Conservation (phyloP, 2,329 filamentous ascomycete species). For the Phialocephala subalpina region DNA sequence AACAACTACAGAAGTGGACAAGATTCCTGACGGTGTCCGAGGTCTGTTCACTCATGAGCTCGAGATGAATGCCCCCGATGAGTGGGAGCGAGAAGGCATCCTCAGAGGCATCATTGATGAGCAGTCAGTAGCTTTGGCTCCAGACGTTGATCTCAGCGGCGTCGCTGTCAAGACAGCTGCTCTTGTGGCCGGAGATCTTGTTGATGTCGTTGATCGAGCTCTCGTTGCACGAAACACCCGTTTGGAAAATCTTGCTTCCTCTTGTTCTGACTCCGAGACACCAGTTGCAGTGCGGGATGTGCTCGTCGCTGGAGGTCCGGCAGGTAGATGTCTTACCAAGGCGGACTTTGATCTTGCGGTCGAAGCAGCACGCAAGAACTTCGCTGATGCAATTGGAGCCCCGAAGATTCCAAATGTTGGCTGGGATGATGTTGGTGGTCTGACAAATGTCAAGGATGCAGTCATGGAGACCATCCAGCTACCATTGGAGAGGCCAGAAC, state of each 20-base stretch:
- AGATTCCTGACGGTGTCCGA: constrained; percentile 88
- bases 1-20: constrained; percentile 94
- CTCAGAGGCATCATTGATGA: constrained; percentile 80
- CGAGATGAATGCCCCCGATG: constrained; percentile 91
- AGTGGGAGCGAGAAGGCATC: constrained; percentile 89
- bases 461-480: constrained; percentile 96
- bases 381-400: constrained; percentile 95
- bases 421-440: constrained; percentile 94
- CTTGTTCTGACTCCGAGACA: constrained; percentile 49
- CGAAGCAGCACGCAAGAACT: constrained; percentile 95
- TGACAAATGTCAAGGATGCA: constrained; percentile 95
- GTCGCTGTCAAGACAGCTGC: constrained; percentile 96
- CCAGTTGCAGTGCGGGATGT: constrained; percentile 79
- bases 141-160: constrained; percentile 82
- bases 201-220: constrained; percentile 93
- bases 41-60: constrained; percentile 95
- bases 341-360: constrained; percentile 92
- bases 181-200: constrained; percentile 90
- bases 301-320: constrained; percentile 84
- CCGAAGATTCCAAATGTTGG: constrained; percentile 97
- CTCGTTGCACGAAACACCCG: constrained; percentile 78
- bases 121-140: constrained; percentile 77
- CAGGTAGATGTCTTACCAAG: constrained; percentile 80
- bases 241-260: constrained; percentile 73
- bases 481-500: constrained; percentile 87